Conservation (phyloP, 2,329 filamentous ascomycete genomes). For the Chaetomium olivaceum region DNA sequence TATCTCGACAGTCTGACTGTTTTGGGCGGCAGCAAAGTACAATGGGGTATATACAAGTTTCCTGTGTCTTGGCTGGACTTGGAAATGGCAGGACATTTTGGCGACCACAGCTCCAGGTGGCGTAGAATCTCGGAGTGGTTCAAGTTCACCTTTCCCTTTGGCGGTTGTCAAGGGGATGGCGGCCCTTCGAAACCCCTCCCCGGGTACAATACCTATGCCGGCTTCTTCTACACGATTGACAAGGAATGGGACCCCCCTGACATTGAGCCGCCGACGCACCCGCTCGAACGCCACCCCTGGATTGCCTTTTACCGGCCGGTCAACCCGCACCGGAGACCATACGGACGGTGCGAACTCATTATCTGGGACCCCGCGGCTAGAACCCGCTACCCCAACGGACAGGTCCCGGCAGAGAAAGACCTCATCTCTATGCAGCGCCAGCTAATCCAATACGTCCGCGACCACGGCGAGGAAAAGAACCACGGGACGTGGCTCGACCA, state of each 20-base stretch:
- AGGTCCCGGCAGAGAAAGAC: conserved; percentile 36
- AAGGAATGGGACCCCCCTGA: conserved; percentile 39
- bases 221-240: conserved; percentile 54
- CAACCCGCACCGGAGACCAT: conserved; percentile 40
- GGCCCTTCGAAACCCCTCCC: accelerated
- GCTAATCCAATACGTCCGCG: conserved; percentile 43
- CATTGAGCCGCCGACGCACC: conserved; percentile 24
- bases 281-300: conserved; percentile 50
- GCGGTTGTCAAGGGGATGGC: background rate
- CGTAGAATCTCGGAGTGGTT: conserved; percentile 44
- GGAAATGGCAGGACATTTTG: conserved; percentile 43
- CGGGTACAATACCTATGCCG: conserved; percentile 43
- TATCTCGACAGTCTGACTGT: background rate
- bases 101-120: conserved; percentile 34
- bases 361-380: conserved; percentile 53
- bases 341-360: conserved; percentile 48
- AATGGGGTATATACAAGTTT: conserved; percentile 38
- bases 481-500: conserved; percentile 39
- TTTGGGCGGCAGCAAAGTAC: background rate
- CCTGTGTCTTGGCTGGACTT: conserved; percentile 47
- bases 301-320: conserved; percentile 50
- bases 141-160: conserved; percentile 33
- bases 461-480: conserved; percentile 38
- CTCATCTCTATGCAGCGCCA: conserved; percentile 50
- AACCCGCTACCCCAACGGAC: conserved; percentile 30